Base-by-base conservation (phyloP, 2,329 filamentous ascomycete species). In the Pestalotiopsis sp. region DNA sequence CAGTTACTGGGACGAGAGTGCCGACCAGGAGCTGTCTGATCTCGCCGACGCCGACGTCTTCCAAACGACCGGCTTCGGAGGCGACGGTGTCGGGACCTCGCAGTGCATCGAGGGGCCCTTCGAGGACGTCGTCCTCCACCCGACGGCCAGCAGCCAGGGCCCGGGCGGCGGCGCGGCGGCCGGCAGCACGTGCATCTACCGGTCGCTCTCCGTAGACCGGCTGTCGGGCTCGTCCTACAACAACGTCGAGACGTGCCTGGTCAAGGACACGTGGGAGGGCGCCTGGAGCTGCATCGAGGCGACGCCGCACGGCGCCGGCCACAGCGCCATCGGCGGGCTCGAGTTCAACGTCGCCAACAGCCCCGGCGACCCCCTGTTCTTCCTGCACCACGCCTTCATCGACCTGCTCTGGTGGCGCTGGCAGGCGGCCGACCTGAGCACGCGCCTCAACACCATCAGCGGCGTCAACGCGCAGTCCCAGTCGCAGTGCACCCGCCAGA, bases 351-450 rank as follows among this genome's bases (percentile, higher is more conserved):
- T 60, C 2, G 61, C 49, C 25, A 62, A 58, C 12, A 77, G 75
- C 9, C 75, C 74, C 0, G 73, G 71, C 2, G 76, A 77, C 59
- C 75, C 79, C 0, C 25, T 82, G n/a, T 82, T 81, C 67, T 80
- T 75, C 73, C 14, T 80, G 68, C 78, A 79, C 69, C 76, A 75
- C 69, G 66, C 68, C 36, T 72, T 71, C 45, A 68, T 78, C 49
- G 76, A 76, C 68, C 70, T 72, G n/a, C 64, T 74, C 9, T 76
- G 75, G 76, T 73, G 76, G 71, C 69, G 71, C 20, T 81, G 80
- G 80, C 66, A 67, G 58, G 61, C 70, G 20, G 61, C 66, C 2
- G 70, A 74, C 41, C 65, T 75, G 3, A 58, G 70, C 25, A 70
- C 66, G 5, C 73, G 76, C 2, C 69, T 75, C 5, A 73, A 49